phyloP scores from a whole-genome alignment of 2,329 filamentous ascomycete genomes.

The Cytospora schulzeri region DNA sequence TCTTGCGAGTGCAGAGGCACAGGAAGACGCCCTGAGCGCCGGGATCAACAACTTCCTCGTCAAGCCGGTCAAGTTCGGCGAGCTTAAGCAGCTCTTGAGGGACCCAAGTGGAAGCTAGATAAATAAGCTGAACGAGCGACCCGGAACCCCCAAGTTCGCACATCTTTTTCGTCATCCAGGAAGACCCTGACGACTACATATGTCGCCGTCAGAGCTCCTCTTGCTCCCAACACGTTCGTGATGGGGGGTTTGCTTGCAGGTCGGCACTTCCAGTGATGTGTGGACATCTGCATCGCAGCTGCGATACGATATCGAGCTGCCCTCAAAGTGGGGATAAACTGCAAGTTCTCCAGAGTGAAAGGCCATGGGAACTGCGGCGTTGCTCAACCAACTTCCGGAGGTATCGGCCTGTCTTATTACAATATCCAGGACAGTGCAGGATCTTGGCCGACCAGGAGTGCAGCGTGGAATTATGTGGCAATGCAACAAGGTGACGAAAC shows the following conservation, averaged over 20 bases:
- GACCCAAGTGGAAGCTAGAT: background rate
- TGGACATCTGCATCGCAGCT: background rate
- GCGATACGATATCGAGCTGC: background rate
- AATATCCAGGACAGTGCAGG: background rate
- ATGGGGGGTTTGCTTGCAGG: background rate
- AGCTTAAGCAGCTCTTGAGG: slow-evolving; percentile 43
- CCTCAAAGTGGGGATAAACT: background rate
- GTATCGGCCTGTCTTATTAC: background rate
- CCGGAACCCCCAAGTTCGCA: background rate
- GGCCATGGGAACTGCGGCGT: background rate
- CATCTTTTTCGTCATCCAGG: background rate
- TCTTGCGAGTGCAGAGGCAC: slow-evolving; percentile 50
- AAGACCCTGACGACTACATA: background rate
- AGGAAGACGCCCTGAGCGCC: slow-evolving; percentile 50
- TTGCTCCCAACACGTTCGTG: background rate
- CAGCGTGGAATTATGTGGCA: background rate
- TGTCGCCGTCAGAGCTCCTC: background rate
- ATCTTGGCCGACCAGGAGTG: background rate
- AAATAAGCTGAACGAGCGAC: background rate
- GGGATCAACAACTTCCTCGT: slow-evolving; percentile 55
- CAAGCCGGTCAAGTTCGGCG: slow-evolving; percentile 50
- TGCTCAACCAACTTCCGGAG: background rate
- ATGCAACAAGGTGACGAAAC: background rate
- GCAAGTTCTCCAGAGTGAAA: background rate
- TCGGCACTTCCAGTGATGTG: background rate